Conservation (phyloP, 192 early-diverging fungal species). For the Gaertneriomyces semiglobifer region DNA sequence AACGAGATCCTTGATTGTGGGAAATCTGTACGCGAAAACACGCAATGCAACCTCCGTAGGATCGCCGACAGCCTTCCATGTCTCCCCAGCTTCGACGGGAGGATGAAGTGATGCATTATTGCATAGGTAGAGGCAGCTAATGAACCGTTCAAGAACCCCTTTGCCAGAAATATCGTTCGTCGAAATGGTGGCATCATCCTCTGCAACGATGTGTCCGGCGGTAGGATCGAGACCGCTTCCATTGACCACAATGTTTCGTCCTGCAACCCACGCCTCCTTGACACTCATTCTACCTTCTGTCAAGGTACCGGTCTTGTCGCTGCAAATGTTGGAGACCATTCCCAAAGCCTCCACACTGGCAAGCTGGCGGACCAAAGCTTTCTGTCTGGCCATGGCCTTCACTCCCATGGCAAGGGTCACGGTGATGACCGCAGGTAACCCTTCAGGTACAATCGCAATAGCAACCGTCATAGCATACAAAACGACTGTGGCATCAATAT, state of each 20-base stretch:
- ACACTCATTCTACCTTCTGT: constrained; percentile 76
- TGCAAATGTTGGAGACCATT: constrained; percentile 64
- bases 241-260: constrained; percentile 45
- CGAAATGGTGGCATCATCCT: not conserved
- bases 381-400: constrained; percentile 64
- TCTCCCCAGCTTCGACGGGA: constrained; percentile 14
- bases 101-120: not conserved
- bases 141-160: not conserved
- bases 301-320: constrained; percentile 90
- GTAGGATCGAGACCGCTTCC: constrained; percentile 19
- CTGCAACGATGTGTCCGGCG: not conserved
- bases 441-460: constrained; percentile 89
- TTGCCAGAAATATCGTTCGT: not conserved
- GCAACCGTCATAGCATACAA: constrained; percentile 83
- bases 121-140: not conserved
- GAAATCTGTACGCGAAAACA: constrained; percentile 28
- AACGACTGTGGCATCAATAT: constrained; percentile 44
- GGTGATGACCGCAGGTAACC: constrained; percentile 84
- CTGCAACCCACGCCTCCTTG: constrained; percentile 16
- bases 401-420: constrained; percentile 79
- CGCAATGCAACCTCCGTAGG: constrained; percentile 35
- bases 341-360: constrained; percentile 86
- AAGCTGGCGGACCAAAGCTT: constrained; percentile 73
- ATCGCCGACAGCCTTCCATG: constrained; percentile 37
- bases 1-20: not conserved